A percentile compares a stretch with the other conserved stretches of the same genome.
Conservation (phyloP, 257 asterid species). For the Solanum bulbocastanum region DNA sequence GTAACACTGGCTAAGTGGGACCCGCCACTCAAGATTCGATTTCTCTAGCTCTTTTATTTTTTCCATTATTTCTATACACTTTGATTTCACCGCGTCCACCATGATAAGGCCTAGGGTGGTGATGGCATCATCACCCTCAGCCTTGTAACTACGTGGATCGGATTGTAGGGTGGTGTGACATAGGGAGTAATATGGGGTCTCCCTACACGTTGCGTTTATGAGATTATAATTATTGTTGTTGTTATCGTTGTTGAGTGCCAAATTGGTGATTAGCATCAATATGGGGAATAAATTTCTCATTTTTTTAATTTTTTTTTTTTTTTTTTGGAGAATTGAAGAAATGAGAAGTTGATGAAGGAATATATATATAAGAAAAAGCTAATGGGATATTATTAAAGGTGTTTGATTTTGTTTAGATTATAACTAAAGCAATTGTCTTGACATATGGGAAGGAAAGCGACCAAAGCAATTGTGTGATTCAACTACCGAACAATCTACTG, state of each 20-base stretch:
- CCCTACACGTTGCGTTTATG: constrained; percentile 11
- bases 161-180: constrained; percentile 26
- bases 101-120: constrained; percentile 32
- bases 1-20: constrained; percentile 18
- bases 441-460: not conserved
- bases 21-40: constrained; percentile 14
- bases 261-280: not conserved
- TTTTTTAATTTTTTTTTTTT: too few relatives aligned
- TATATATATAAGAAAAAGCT: not conserved
- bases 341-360: not conserved
- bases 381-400: not conserved
- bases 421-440: not conserved
- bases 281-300: not conserved
- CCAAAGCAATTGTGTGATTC: not conserved
- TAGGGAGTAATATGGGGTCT: constrained; percentile 32
- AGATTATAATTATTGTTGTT: not conserved
- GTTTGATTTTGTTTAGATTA: not conserved
- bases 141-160: constrained; percentile 11
- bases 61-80: constrained; percentile 10
- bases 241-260: not conserved
- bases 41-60: constrained; percentile 6
- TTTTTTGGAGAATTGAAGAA: not conserved
- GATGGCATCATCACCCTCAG: constrained; percentile 17
- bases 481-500: too few relatives aligned
- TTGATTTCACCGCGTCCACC: constrained; percentile 25